Evolutionary conservation across 106 monocot species (phyloP).

Genomic region (Phalaenopsis equestris): DNA sequence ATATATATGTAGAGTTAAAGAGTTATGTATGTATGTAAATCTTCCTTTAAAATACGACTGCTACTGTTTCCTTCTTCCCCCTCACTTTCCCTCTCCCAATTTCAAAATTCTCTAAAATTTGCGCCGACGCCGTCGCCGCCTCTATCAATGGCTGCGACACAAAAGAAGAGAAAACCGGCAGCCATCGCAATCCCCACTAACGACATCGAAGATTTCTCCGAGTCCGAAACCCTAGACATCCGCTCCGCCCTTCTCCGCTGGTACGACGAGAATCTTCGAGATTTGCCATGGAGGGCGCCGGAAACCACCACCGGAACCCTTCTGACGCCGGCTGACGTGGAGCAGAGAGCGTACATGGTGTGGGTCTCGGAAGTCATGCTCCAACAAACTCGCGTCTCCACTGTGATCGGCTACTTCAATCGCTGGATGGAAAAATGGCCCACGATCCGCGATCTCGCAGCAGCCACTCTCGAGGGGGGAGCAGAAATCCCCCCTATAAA

Average conservation of each 20-base stretch:
- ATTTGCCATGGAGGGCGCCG: conserved; percentile 60
- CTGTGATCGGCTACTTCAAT: conserved; percentile 65
- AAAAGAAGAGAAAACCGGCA: background rate
- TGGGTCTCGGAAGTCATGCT: conserved; percentile 99
- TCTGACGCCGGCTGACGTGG: conserved; percentile 3
- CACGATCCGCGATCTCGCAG: conserved; percentile 48
- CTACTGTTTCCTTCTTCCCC: too few species aligned
- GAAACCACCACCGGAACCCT: background rate
- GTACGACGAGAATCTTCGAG: conserved; percentile 68
- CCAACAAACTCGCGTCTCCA: conserved; percentile 78
- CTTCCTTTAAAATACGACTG: too few species aligned
- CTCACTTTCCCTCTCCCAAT: background rate
- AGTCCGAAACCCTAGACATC: conserved; percentile 17
- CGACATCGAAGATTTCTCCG: conserved; percentile 73
- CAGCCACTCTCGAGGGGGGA: conserved; percentile 56
- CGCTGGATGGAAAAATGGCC: conserved; percentile 94
- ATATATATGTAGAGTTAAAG: too few species aligned
- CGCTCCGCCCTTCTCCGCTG: conserved; percentile 62
- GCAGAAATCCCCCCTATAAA: background rate
- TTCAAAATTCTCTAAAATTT: background rate
- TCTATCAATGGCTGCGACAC: background rate
- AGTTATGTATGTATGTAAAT: too few species aligned
- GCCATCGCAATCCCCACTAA: background rate
- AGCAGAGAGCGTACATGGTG: conserved; percentile 66
- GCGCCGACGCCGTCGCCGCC: background rate